phyloP scores from a whole-genome alignment of 2,329 filamentous ascomycete genomes.

The Aschersonia sp. region DNA sequence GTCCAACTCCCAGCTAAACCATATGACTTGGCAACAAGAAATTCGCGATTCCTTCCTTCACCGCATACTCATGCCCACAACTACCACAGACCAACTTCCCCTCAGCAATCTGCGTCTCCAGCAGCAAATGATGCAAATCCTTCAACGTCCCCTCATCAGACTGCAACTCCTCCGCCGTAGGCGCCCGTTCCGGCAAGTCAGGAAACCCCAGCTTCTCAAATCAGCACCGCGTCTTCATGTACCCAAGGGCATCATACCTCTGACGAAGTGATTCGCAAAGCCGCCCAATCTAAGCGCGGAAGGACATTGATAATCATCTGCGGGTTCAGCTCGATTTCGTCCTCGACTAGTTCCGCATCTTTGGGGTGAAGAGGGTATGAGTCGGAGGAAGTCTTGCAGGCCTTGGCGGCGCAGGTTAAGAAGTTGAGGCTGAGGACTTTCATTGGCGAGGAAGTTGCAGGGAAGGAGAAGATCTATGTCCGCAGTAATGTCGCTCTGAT shows the following conservation, averaged over 20 bases:
- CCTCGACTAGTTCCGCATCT: constrained; percentile 80
- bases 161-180: constrained; percentile 46
- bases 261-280: constrained; percentile 56
- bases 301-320: constrained; percentile 74
- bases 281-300: constrained; percentile 78
- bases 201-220: constrained; percentile 60
- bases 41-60: constrained; percentile 94
- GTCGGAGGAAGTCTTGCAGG: constrained; percentile 67
- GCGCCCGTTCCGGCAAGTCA: constrained; percentile 49
- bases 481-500: neutral
- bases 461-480: neutral
- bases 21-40: constrained; percentile 89
- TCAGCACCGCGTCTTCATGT: no score
- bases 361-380: constrained; percentile 88
- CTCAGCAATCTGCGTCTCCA: constrained; percentile 82
- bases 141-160: constrained; percentile 55
- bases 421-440: constrained; percentile 95
- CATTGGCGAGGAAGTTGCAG: constrained; percentile 36
- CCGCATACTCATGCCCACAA: constrained; percentile 86
- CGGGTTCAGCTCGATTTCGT: constrained; percentile 70
- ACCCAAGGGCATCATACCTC: constrained; percentile 42
- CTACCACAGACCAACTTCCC: constrained; percentile 82
- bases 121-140: constrained; percentile 67
- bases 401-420: constrained; percentile 87
- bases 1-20: constrained; percentile 26